Evolutionary conservation across 1,139 yeast species (phyloP).

Genomic region (Entelexis sorbosivorans): DNA sequence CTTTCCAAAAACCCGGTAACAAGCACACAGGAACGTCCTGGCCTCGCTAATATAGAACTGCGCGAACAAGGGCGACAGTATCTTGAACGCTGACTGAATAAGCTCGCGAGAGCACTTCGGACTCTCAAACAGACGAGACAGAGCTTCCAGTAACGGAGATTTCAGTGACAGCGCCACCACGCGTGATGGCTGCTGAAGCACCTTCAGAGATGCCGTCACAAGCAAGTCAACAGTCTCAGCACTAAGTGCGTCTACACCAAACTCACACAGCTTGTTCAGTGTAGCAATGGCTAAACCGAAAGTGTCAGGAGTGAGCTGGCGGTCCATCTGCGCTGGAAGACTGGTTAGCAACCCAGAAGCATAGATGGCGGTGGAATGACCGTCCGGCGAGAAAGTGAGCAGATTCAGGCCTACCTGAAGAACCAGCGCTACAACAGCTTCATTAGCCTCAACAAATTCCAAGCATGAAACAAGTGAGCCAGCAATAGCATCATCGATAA

Average conservation of each 20-base stretch:
- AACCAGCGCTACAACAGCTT: slow-evolving; percentile 47
- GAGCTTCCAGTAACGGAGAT: slow-evolving; percentile 47
- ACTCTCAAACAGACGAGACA: slow-evolving; percentile 40
- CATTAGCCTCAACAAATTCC: slow-evolving; percentile 50
- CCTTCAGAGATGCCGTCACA: slow-evolving; percentile 10
- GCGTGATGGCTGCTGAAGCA: slow-evolving; percentile 39
- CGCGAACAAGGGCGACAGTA: slow-evolving; percentile 50
- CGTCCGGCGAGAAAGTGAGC: slow-evolving; percentile 13
- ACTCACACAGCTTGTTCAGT: slow-evolving; percentile 9
- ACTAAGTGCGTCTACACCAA: slow-evolving; percentile 44
- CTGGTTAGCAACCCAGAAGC: slow-evolving; percentile 5
- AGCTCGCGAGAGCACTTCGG: slow-evolving; percentile 5
- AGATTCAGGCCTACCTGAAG: slow-evolving; percentile 47
- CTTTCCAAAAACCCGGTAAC: slow-evolving; percentile 42
- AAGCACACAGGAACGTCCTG: slow-evolving; percentile 48
- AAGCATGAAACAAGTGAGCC: slow-evolving; percentile 47
- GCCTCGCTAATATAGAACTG: slow-evolving; percentile 48
- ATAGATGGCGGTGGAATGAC: neutral
- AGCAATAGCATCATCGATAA: slow-evolving; percentile 45
- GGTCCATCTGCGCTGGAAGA: slow-evolving; percentile 13
- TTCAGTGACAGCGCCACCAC: slow-evolving; percentile 47
- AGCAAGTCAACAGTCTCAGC: slow-evolving; percentile 46
- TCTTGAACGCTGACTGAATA: slow-evolving; percentile 22
- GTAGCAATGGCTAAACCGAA: slow-evolving; percentile 11
- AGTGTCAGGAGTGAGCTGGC: slow-evolving; percentile 13